Conservation (phyloP, 371 early-diverging fungal genomes). For the Mortierella sp. region DNA sequence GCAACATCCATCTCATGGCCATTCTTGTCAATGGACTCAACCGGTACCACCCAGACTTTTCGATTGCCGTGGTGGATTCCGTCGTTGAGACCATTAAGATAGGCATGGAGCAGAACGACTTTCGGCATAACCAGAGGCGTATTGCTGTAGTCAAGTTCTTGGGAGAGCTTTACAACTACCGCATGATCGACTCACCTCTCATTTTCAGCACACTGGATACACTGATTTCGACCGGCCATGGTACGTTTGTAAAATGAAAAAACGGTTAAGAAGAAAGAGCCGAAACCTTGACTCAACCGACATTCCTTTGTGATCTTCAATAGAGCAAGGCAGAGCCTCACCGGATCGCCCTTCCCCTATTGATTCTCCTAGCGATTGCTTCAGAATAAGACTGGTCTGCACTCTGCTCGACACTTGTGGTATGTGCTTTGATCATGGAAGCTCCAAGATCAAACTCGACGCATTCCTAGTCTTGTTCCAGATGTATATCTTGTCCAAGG, state of each 20-base stretch:
- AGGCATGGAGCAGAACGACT: constrained; percentile 91
- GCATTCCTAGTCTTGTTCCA: constrained; percentile 82
- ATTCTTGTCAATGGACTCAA: constrained; percentile 82
- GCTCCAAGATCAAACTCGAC: constrained; percentile 73
- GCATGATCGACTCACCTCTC: constrained; percentile 81
- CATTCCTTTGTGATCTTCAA: not conserved
- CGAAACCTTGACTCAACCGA: not conserved
- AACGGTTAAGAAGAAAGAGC: no score
- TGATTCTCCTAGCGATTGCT: constrained; percentile 91
- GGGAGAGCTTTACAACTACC: constrained; percentile 91
- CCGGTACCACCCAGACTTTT: constrained; percentile 87
- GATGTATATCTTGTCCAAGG: constrained; percentile 90
- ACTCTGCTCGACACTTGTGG: constrained; percentile 92
- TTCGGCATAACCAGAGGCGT: constrained; percentile 90
- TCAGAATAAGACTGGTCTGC: constrained; percentile 91
- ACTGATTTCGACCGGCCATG: constrained; percentile 87
- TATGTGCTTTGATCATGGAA: constrained; percentile 80
- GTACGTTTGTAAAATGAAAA: constrained; percentile 55
- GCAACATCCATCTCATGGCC: constrained; percentile 85
- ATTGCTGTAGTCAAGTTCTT: constrained; percentile 85
- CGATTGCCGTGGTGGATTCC: constrained; percentile 84
- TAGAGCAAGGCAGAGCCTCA: constrained; percentile 80
- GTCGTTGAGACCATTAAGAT: constrained; percentile 89
- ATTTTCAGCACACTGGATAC: constrained; percentile 90
- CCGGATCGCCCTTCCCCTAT: constrained; percentile 71